A percentile compares a stretch with the other conserved stretches of the same genome.
Conservation (phyloP, 2,329 filamentous ascomycete species). For the Xylariaceae sp. region DNA sequence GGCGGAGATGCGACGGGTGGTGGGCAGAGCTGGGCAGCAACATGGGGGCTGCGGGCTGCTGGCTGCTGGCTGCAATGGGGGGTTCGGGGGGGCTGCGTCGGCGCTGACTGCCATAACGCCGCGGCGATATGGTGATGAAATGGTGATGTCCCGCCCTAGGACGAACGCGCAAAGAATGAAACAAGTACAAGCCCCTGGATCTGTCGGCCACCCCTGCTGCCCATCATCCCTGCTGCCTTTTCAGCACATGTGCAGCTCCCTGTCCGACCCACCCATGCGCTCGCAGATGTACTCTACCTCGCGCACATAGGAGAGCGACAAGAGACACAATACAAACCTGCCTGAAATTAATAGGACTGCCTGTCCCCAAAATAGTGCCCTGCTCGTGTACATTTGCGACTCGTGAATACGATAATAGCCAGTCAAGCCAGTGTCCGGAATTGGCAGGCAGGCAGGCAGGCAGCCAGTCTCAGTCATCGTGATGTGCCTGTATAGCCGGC, state of each 20-base stretch:
- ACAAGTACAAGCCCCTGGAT: constrained; percentile 32
- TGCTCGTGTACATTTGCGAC: too few species aligned
- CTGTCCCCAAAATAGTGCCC: constrained; percentile 25
- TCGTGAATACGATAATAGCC: too few species aligned
- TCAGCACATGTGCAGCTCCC: constrained; percentile 14
- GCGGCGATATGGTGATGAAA: not conserved
- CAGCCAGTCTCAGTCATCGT: too few species aligned
- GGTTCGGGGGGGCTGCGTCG: not conserved
- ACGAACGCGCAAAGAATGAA: constrained; percentile 30
- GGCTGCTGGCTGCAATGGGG: not conserved
- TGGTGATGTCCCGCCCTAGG: constrained; percentile 10
- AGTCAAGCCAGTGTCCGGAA: too few species aligned
- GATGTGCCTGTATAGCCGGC: too few species aligned
- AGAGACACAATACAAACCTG: constrained; percentile 20
- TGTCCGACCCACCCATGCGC: not conserved
- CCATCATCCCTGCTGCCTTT: constrained; percentile 11
- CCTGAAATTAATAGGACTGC: constrained; percentile 27
- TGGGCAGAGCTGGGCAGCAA: not conserved
- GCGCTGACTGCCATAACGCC: too few species aligned
- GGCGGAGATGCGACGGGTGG: not conserved
- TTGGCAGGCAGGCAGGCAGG: too few species aligned
- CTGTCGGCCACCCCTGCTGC: constrained; percentile 17
- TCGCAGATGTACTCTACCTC: constrained; percentile 28
- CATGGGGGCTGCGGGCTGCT: not conserved
- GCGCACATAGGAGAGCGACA: constrained; percentile 20